Percentiles rank a stretch among this genome's conserved stretches.
Evolutionary conservation across 257 asterid species (phyloP).

Genomic region (Solanum virginianum): DNA sequence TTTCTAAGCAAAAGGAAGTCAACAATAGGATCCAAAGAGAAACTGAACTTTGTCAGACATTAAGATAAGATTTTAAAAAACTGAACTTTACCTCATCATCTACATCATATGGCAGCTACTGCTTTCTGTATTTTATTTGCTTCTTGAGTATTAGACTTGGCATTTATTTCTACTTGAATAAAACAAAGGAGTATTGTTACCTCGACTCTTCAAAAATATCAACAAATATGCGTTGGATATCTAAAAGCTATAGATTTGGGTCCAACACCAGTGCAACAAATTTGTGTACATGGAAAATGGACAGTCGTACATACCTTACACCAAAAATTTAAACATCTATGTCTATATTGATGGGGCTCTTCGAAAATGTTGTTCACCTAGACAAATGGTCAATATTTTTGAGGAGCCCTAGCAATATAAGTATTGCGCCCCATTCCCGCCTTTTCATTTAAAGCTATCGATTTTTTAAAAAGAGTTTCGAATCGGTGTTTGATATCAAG

Average conservation of each 20-base stretch:
- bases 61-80: neutral
- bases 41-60: neutral
- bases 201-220: neutral
- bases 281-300: neutral
- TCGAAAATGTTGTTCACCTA: neutral
- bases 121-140: neutral
- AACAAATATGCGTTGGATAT: neutral
- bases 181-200: neutral
- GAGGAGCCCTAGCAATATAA: too few species aligned
- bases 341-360: neutral
- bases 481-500: too few species aligned
- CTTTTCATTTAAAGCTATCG: too few species aligned
- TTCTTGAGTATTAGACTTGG: neutral
- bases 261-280: neutral
- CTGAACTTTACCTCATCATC: neutral
- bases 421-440: too few species aligned
- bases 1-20: neutral
- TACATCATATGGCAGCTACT: neutral
- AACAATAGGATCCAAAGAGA: neutral
- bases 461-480: too few species aligned
- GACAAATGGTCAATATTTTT: neutral
- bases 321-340: neutral
- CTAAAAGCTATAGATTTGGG: neutral
- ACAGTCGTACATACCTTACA: neutral
- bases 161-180: neutral